Evolutionary conservation across 306 rosid species (phyloP), one percentile per base, ranked within the genome.

Genomic region (Pterocarpus macrocarpus): DNA sequence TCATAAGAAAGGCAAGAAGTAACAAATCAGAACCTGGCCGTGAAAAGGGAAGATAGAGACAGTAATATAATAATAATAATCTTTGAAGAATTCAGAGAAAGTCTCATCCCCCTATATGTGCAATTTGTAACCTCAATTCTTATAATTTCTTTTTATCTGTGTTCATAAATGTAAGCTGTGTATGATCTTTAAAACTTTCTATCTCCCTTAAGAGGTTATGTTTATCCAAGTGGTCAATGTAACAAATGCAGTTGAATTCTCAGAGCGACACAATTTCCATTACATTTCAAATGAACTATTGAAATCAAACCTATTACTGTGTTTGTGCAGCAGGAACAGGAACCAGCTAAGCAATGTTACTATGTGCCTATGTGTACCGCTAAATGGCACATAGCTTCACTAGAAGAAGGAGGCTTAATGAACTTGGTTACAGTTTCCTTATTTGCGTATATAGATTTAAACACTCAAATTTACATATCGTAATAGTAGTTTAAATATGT

Each of bases 41-140:
- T 75, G 92, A 89, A 81, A 94, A 78, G 80, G 87, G 88, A 69
- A 86, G 91, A 82, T 89, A 92, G 76, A 87, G 81, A 82, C 78
- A 55, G 76, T 36, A 39, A 52, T 65, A 32, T 49, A 10, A 13
- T 70, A 64, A 17, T 35, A 38, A 61, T 3, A 44, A 59, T 9
- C 78, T 50, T 75, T 49, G 85, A 76, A 71, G 62, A 82, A n/a
- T 64, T 84, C 61, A 64, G 61, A 81, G 55, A 7, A 75, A 78
- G 61, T 39, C n/a, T 75, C 47, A 73, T 81, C 49, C 15, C 47
- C 71, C 30, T 58, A 28, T 69, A 28, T 78, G 45, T 84, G 77
- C 61, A 84, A 61, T 78, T 84, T 12, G 80, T 77, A 50, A 61
- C 47, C 56, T 73, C 73, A 73, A 78, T 78, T 87, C 76, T 83